Conservation (phyloP, 202 grass and related monocot species). For the Zoysia matrella region DNA sequence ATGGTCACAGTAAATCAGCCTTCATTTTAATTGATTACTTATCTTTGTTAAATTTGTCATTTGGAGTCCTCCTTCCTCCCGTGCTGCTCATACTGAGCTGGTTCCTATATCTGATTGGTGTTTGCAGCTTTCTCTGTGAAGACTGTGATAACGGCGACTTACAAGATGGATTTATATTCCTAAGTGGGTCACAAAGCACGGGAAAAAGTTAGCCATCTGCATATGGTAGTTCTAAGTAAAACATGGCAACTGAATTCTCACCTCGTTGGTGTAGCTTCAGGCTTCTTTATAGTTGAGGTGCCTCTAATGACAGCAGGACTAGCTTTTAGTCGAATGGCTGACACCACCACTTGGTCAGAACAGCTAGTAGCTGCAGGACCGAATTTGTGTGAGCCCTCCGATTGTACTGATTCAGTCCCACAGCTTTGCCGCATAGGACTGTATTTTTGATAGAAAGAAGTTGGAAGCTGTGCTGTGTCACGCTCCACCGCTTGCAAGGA, state of each 20-base stretch:
- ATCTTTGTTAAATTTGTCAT: constrained; percentile 37
- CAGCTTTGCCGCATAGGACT: constrained; percentile 48
- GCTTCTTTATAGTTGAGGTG: constrained; percentile 58
- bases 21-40: constrained; percentile 41
- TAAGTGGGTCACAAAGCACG: constrained; percentile 39
- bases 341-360: constrained; percentile 67
- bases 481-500: constrained; percentile 42
- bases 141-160: constrained; percentile 54
- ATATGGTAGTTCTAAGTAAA: constrained; percentile 27
- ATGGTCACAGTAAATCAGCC: too few species aligned
- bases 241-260: constrained; percentile 45
- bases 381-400: constrained; percentile 49
- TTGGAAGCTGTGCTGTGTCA: constrained; percentile 46
- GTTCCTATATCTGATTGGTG: constrained; percentile 51
- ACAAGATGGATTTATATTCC: constrained; percentile 47
- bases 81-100: constrained; percentile 29
- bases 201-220: constrained; percentile 44
- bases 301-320: constrained; percentile 39
- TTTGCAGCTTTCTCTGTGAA: constrained; percentile 50
- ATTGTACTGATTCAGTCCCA: constrained; percentile 54
- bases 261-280: constrained; percentile 60
- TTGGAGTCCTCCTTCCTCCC: constrained; percentile 57
- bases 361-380: constrained; percentile 56
- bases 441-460: constrained; percentile 65
- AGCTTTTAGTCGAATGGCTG: constrained; percentile 54